phyloP scores from a whole-genome alignment of 805 yeast genomes.

The Wickerhamiella siamensis region DNA sequence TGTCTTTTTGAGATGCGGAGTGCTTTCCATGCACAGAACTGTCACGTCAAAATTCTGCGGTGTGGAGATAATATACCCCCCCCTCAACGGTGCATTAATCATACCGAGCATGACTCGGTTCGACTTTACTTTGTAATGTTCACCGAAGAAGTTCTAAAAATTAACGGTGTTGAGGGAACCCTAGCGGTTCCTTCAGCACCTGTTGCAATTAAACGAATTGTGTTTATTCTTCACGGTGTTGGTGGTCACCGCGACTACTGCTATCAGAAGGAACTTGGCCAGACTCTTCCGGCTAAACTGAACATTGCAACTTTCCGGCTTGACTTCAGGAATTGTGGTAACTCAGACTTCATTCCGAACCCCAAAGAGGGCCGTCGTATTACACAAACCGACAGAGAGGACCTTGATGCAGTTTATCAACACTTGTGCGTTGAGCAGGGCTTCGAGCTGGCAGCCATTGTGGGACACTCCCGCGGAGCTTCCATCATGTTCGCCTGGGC shows the following conservation, averaged over 20 bases:
- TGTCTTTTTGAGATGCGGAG: too few relatives aligned
- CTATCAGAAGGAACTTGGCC: conserved; percentile 52
- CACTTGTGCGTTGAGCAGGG: conserved; percentile 21
- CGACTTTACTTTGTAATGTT: neutral
- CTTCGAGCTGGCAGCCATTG: conserved; percentile 40
- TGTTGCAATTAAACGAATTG: conserved; percentile 24
- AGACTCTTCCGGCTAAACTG: conserved; percentile 37
- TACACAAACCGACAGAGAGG: conserved; percentile 46
- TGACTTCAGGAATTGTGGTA: conserved; percentile 80
- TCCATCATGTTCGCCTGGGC: conserved; percentile 68
- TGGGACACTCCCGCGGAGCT: conserved; percentile 72
- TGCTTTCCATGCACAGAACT: neutral
- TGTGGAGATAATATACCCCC: neutral
- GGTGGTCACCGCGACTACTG: conserved; percentile 75
- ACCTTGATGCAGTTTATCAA: conserved; percentile 37
- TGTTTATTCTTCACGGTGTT: conserved; percentile 65
- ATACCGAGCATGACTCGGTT: neutral
- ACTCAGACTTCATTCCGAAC: conserved; percentile 39
- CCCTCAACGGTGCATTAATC: neutral
- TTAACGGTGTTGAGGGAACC: conserved; percentile 2
- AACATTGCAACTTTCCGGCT: conserved; percentile 60
- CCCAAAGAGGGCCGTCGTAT: conserved; percentile 39
- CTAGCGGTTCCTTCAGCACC: neutral
- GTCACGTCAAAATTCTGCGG: neutral
- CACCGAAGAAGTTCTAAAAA: conserved; percentile 1